Evolutionary conservation across 768 basidiomycete genomes (phyloP).

Genomic region (Pulveroboletus sp.): DNA sequence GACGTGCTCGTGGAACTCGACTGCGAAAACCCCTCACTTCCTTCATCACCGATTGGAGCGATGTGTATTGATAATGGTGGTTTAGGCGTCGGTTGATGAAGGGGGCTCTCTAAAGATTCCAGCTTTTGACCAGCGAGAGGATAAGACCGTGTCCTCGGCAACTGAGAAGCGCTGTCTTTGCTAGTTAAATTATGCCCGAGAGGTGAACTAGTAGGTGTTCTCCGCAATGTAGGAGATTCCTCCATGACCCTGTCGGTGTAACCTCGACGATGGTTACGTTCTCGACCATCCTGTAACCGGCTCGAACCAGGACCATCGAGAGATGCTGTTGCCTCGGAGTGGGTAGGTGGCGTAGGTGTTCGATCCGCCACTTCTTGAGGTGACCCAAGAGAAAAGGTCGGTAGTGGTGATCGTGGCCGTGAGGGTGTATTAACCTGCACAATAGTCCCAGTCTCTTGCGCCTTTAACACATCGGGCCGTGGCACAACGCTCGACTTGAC

Average conservation of each 20-base stretch:
- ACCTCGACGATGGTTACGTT: constrained; percentile 56
- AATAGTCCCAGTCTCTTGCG: constrained; percentile 1
- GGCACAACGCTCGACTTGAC: constrained; percentile 36
- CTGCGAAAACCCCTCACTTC: constrained; percentile 37
- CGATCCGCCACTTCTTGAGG: constrained; percentile 9
- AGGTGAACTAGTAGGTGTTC: constrained; percentile 52
- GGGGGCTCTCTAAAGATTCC: constrained; percentile 8
- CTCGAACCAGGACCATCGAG: constrained; percentile 11
- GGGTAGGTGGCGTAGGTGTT: constrained; percentile 7
- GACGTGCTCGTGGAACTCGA: constrained; percentile 45
- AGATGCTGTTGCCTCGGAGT: constrained; percentile 9
- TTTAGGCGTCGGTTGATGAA: constrained; percentile 5
- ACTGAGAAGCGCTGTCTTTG: constrained; percentile 21
- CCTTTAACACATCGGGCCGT: constrained; percentile 28
- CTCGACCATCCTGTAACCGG: constrained; percentile 12
- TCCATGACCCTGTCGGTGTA: constrained; percentile 46
- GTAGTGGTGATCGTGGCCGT: not conserved
- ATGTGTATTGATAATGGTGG: constrained; percentile 13
- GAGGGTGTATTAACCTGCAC: not conserved
- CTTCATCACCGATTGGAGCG: constrained; percentile 12
- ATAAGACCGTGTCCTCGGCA: constrained; percentile 38
- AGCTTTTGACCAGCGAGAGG: constrained; percentile 19
- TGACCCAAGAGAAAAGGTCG: constrained; percentile 26
- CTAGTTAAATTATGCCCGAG: constrained; percentile 19
- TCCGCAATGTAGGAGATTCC: constrained; percentile 33